phyloP scores from a whole-genome alignment of 2,329 filamentous ascomycete genomes.

The Metarhizium album region DNA sequence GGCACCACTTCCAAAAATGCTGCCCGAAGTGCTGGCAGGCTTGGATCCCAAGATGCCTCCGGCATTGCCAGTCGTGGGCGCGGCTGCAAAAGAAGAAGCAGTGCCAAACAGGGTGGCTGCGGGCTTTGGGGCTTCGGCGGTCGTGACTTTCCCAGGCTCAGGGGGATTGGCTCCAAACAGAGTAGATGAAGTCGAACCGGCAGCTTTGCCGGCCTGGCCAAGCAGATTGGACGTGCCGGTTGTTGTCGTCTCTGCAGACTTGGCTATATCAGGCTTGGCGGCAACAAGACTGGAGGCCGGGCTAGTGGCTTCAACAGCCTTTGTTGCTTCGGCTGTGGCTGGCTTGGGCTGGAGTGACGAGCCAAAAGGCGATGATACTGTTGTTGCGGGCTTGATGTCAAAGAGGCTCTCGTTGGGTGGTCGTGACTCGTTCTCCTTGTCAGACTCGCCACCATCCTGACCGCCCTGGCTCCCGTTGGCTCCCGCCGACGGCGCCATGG shows the following conservation, averaged over 20 bases:
- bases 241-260: slow-evolving; percentile 17
- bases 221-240: slow-evolving; percentile 27
- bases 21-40: slow-evolving; percentile 8
- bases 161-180: slow-evolving; percentile 25
- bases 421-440: slow-evolving; percentile 33
- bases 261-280: slow-evolving; percentile 14
- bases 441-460: slow-evolving; percentile 29
- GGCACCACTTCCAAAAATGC: slow-evolving; percentile 4
- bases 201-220: slow-evolving; percentile 1
- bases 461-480: slow-evolving; percentile 16
- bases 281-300: slow-evolving; percentile 16
- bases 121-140: slow-evolving; percentile 11
- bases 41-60: slow-evolving; percentile 17
- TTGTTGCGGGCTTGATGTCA: slow-evolving; percentile 19
- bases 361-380: slow-evolving; percentile 18
- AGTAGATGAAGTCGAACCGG: slow-evolving; percentile 15
- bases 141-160: slow-evolving; percentile 17
- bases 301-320: slow-evolving; percentile 18
- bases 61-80: slow-evolving; percentile 7
- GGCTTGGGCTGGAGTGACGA: slow-evolving; percentile 24
- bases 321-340: slow-evolving; percentile 15
- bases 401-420: slow-evolving; percentile 22
- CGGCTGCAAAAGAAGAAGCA: slow-evolving; percentile 1
- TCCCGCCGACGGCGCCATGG: slow-evolving; percentile 16
- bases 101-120: slow-evolving; percentile 8